These are phyloP conservation scores for Akanthomyces uredinophilus DNA, from an alignment of 2,329 filamentous ascomycete genomes.

Conservation along the genomic window DNA sequence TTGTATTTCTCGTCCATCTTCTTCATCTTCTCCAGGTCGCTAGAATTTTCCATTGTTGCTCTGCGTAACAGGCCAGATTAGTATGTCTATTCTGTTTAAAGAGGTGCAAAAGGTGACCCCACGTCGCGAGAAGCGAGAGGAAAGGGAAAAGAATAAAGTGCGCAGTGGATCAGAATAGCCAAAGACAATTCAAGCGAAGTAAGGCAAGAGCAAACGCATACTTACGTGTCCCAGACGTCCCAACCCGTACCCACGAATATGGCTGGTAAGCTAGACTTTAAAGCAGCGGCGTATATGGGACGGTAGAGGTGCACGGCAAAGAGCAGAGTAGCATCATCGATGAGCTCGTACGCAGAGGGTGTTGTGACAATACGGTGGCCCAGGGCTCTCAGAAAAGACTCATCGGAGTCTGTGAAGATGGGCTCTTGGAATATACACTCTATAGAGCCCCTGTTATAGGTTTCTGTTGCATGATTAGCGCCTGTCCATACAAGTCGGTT, in stretches of 20 bases:
- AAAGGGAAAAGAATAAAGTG: not conserved
- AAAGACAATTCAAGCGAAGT: not conserved
- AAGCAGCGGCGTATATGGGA: conserved; percentile 46
- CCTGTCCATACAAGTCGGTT: too few species aligned
- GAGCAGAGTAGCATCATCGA: conserved; percentile 47
- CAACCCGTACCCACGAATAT: conserved; percentile 55
- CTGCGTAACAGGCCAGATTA: not conserved
- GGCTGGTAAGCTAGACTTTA: conserved; percentile 42
- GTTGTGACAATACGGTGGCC: conserved; percentile 48
- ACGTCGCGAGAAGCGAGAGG: not conserved
- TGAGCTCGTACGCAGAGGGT: conserved; percentile 46
- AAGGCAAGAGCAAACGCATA: conserved; percentile 8
- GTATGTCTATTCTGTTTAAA: not conserved
- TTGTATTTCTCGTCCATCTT: conserved; percentile 29
- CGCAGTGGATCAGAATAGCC: not conserved
- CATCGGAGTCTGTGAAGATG: conserved; percentile 43
- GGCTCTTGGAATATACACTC: conserved; percentile 51
- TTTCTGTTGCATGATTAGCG: not conserved
- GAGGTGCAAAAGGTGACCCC: not conserved
- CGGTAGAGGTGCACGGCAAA: conserved; percentile 59
- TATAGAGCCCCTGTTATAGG: conserved; percentile 25
- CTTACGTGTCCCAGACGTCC: conserved; percentile 47
- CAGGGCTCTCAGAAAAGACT: conserved; percentile 47
- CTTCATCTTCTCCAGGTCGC: conserved; percentile 28
- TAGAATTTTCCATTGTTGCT: not conserved